These are phyloP conservation scores for Phytopythium vexans DNA, from an alignment of 352 stramenopile genomes.

Conservation along the genomic window DNA sequence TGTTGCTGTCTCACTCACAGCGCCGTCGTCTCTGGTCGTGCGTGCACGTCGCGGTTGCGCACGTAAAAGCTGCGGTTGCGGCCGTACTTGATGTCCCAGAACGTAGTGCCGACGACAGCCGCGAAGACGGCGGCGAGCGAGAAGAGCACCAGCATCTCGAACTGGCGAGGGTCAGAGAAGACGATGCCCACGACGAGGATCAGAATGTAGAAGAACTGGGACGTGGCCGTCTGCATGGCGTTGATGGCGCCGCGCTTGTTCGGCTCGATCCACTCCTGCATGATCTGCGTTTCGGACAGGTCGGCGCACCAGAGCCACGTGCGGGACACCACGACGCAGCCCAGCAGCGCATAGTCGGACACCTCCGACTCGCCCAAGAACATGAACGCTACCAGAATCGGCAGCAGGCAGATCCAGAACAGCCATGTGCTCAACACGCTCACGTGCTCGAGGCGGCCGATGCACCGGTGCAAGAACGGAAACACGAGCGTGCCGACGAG, in stretches of 20 bases:
- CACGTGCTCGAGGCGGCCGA: slow-evolving; percentile 38
- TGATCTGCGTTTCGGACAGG: slow-evolving; percentile 65
- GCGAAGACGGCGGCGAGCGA: slow-evolving; percentile 25
- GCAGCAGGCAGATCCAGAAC: slow-evolving; percentile 51
- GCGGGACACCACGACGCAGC: slow-evolving; percentile 39
- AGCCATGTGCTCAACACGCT: slow-evolving; percentile 60
- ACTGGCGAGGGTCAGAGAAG: slow-evolving; percentile 50
- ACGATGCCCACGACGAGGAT: slow-evolving; percentile 51
- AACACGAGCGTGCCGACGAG: slow-evolving; percentile 55
- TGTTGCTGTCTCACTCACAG: neutral
- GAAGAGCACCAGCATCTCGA: slow-evolving; percentile 52
- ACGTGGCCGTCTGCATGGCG: slow-evolving; percentile 63
- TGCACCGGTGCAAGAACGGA: slow-evolving; percentile 20
- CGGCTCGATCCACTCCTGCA: slow-evolving; percentile 66
- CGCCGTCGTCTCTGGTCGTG: neutral
- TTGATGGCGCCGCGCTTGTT: slow-evolving; percentile 47
- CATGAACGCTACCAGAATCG: slow-evolving; percentile 40
- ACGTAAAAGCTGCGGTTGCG: slow-evolving; percentile 36
- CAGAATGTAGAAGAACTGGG: slow-evolving; percentile 62
- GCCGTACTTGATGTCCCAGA: slow-evolving; percentile 48
- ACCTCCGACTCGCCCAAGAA: slow-evolving; percentile 34
- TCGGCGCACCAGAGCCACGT: slow-evolving; percentile 55
- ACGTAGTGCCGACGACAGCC: slow-evolving; percentile 47
- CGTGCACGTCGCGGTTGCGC: neutral
- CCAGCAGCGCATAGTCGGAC: slow-evolving; percentile 58